phyloP scores from a whole-genome alignment of 371 early-diverging fungal species.

The Blastocladiella emersonii region DNA sequence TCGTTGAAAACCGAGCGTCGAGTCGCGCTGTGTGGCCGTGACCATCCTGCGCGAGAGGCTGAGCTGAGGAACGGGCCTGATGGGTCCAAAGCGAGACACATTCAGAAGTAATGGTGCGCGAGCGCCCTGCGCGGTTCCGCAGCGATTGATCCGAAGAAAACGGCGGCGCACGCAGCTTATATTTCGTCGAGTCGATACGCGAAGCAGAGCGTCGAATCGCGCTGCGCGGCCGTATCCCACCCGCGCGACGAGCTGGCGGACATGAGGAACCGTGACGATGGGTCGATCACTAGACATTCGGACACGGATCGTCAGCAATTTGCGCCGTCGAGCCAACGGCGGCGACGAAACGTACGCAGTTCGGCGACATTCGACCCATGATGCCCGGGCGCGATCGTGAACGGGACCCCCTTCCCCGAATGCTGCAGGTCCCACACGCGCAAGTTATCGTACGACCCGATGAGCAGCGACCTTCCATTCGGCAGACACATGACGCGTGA shows the following conservation, averaged over 20 bases:
- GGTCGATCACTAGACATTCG: constrained; percentile 55
- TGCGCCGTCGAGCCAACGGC: neutral
- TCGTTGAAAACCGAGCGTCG: too few relatives aligned
- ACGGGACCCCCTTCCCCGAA: constrained; percentile 52
- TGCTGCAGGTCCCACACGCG: constrained; percentile 67
- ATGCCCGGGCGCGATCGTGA: constrained; percentile 79
- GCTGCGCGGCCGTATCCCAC: constrained; percentile 75
- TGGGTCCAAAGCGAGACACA: too few relatives aligned
- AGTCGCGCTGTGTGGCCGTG: too few relatives aligned
- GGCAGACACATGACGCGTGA: constrained; percentile 58
- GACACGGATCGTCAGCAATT: too few relatives aligned
- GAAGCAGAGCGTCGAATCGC: too few relatives aligned
- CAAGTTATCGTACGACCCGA: constrained; percentile 84
- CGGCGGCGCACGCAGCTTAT: too few relatives aligned
- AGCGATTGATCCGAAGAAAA: too few relatives aligned
- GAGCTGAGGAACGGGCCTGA: too few relatives aligned
- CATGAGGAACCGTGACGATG: constrained; percentile 59
- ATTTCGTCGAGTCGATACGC: too few relatives aligned
- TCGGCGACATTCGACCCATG: constrained; percentile 74
- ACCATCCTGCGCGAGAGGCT: too few relatives aligned
- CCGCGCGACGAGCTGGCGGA: constrained; percentile 73
- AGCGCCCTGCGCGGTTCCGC: too few relatives aligned
- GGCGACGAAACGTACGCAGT: constrained; percentile 31
- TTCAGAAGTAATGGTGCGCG: too few relatives aligned
- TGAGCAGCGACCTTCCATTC: constrained; percentile 66